phyloP scores from a whole-genome alignment of 2,329 filamentous ascomycete genomes.

The Niveomyces coronatus region DNA sequence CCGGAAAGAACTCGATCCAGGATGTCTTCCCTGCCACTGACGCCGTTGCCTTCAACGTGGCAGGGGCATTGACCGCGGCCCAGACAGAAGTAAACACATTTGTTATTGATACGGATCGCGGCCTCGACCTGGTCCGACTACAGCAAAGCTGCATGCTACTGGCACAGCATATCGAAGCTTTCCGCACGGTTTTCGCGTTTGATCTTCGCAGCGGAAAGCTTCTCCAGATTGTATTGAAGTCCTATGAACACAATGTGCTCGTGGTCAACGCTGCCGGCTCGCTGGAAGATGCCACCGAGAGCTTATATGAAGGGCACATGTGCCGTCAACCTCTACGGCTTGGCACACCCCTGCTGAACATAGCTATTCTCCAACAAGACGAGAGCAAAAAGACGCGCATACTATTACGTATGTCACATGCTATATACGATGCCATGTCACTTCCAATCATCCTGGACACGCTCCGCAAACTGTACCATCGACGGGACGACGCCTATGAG shows the following conservation, averaged over 20 bases:
- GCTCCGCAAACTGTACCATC: background rate
- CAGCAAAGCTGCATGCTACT: constrained; percentile 5
- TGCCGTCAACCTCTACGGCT: constrained; percentile 1
- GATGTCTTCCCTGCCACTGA: constrained; percentile 8
- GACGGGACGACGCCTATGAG: background rate
- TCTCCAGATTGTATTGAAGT: constrained; percentile 7
- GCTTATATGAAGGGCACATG: constrained; percentile 1
- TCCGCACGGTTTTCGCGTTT: constrained; percentile 6
- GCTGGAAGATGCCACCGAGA: constrained; percentile 5
- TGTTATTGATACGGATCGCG: constrained; percentile 6
- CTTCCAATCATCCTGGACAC: background rate
- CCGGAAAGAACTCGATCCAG: constrained; percentile 2
- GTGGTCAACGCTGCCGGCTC: constrained; percentile 1
- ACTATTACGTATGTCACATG: background rate
- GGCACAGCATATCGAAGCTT: constrained; percentile 7
- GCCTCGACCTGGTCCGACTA: constrained; percentile 5
- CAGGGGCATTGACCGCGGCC: constrained; percentile 4
- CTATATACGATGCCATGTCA: background rate
- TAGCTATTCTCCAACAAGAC: constrained; percentile 6
- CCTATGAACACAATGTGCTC: constrained; percentile 5
- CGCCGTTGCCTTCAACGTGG: constrained; percentile 8
- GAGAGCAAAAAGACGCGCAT: constrained; percentile 2
- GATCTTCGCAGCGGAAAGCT: constrained; percentile 5
- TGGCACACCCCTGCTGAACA: constrained; percentile 6
- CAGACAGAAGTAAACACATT: constrained; percentile 9